Base-by-base conservation (phyloP, 1,284 basidiomycete species). In the Puccinia brachypodii region DNA sequence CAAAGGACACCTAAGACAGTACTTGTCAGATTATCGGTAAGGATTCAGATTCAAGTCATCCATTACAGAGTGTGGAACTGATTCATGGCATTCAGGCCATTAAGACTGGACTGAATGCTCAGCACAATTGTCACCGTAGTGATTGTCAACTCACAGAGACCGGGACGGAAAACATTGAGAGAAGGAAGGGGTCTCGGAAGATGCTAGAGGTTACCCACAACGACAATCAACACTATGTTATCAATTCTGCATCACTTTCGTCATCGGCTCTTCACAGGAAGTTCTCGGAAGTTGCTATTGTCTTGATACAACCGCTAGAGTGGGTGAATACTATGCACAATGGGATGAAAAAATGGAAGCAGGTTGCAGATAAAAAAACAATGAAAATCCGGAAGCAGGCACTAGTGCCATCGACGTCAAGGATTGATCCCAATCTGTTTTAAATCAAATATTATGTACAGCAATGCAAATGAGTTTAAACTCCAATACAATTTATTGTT, bases 101-200 rank as follows among this genome's bases (percentile, higher is more conserved):
- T 19, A 38, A 66, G n/a, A n/a, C 11, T 22, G 36, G 64, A 14
- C 33, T 66, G 36, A 66, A 66, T 66, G 64, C 28, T 14, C 64
- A 66, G 64, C 64, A 66, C 36, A 66, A 66, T 28, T 66, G 64
- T 38, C 31, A 66, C n/a, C 11, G n/a, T 38, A 19, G 38, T 66
- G 64, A 36, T n/a, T 66, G 64, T 42, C 8, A 66, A 25, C 38
- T 66, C 33, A 36, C 33, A 33, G 22, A 36, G 14, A 66, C 64
- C 3, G 3, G 38, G 16, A 38, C 33, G 11, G 33, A 4, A 33
- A 38, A 19, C 13, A 28, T 66, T 36, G 64, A 66, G 38, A 28
- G 28, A 38, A 36, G 33, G n/a, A 42, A 38, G 22, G 13, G 16
- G 13, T 38, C 64, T 4, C 16, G 16, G 7, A 66, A 66, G n/a